A percentile compares a stretch with the other conserved stretches of the same genome.
Conservation (phyloP, 768 basidiomycete species). For the Sporobolomyces roseus region DNA sequence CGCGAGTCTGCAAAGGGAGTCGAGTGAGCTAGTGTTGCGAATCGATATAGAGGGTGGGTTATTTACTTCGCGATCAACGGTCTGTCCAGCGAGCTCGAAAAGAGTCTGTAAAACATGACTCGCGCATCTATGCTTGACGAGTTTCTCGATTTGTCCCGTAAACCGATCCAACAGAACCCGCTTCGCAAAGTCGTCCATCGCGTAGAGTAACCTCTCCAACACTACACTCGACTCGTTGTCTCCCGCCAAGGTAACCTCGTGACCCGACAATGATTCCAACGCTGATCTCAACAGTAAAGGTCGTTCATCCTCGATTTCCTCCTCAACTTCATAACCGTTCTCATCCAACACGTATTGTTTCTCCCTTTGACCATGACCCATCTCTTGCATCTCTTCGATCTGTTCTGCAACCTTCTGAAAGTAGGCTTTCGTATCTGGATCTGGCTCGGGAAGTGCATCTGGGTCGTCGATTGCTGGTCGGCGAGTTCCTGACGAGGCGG, state of each 20-base stretch:
- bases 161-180: constrained; percentile 84
- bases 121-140: constrained; percentile 37
- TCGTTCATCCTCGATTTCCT: constrained; percentile 54
- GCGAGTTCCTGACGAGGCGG: not conserved
- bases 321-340: constrained; percentile 39
- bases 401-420: constrained; percentile 42
- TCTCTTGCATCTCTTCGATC: constrained; percentile 43
- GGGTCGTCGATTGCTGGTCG: constrained; percentile 22
- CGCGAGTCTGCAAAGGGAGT: constrained; percentile 29
- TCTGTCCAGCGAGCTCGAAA: constrained; percentile 46
- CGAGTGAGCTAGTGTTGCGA: not conserved
- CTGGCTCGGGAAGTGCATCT: constrained; percentile 39
- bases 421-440: constrained; percentile 47
- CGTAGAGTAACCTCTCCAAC: constrained; percentile 80
- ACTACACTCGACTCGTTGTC: constrained; percentile 91
- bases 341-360: constrained; percentile 26
- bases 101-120: constrained; percentile 41
- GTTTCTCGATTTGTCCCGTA: constrained; percentile 69
- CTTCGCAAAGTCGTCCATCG: constrained; percentile 94
- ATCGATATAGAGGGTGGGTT: not conserved
- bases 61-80: constrained; percentile 52
- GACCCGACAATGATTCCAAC: constrained; percentile 73
- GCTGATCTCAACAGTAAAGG: constrained; percentile 76
- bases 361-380: constrained; percentile 20
- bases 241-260: constrained; percentile 83